These are phyloP conservation scores for Naumovozyma baii DNA, from an alignment of 805 yeast species.

Conservation along the genomic window DNA sequence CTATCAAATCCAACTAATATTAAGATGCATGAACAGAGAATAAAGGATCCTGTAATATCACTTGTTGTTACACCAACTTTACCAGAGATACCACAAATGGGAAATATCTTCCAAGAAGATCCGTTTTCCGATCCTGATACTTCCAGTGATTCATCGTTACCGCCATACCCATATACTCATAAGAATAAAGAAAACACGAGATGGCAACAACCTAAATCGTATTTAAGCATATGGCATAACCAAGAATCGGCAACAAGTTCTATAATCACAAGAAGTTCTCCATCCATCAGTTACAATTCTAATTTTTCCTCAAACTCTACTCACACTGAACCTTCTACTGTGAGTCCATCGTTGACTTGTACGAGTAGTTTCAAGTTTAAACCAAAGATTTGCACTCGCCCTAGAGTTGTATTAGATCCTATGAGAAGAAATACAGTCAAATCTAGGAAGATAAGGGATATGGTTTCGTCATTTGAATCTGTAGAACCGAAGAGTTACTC, in stretches of 20 bases:
- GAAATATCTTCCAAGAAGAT: conserved; percentile 19
- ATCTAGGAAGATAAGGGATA: conserved; percentile 15
- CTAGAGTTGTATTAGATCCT: conserved; percentile 14
- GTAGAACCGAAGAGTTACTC: background rate
- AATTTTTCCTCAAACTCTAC: conserved; percentile 16
- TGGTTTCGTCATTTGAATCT: conserved; percentile 1
- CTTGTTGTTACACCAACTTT: conserved; percentile 1
- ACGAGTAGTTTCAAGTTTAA: conserved; percentile 14
- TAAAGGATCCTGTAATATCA: background rate
- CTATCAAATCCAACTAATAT: too few species aligned
- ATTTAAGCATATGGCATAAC: conserved; percentile 27
- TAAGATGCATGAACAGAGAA: too few species aligned
- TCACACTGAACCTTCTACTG: background rate
- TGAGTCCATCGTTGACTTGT: background rate
- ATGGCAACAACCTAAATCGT: conserved; percentile 14
- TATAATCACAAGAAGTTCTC: conserved; percentile 7
- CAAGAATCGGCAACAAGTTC: conserved; percentile 16
- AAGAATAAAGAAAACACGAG: conserved; percentile 9
- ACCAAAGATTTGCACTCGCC: conserved; percentile 5
- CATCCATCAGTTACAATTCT: conserved; percentile 16
- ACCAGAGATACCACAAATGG: conserved; percentile 13
- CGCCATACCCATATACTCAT: conserved; percentile 1
- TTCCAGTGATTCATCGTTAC: conserved; percentile 12
- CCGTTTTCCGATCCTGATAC: conserved; percentile 18
- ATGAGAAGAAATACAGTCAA: conserved; percentile 15